These are phyloP conservation scores for Zea luxurians DNA, from an alignment of 176 grass and related monocot species.

Conservation along the genomic window DNA sequence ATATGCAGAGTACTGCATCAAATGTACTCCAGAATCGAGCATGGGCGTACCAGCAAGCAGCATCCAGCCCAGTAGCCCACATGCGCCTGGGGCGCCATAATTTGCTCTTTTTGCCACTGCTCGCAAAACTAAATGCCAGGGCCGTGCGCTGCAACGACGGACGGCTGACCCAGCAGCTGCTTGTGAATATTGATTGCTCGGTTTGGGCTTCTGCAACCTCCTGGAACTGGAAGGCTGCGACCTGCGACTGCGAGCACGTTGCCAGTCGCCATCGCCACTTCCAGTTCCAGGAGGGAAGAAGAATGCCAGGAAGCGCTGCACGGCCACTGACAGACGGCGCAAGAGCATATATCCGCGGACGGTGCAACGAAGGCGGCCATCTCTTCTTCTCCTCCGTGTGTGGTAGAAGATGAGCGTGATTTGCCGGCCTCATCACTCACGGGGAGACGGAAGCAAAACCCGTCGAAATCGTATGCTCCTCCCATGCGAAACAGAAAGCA, in stretches of 20 bases:
- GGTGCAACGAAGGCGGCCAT: not conserved
- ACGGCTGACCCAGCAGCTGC: no score
- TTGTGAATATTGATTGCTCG: not conserved
- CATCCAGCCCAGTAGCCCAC: no score
- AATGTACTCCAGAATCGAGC: no score
- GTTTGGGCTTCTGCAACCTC: no score
- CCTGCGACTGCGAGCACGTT: no score
- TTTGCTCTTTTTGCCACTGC: no score
- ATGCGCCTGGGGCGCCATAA: no score
- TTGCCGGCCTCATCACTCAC: not conserved
- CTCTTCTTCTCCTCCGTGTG: not conserved
- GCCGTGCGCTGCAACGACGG: not conserved
- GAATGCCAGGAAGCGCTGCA: not conserved
- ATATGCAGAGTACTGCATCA: no score
- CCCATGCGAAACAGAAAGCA: not conserved
- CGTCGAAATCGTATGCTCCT: slow-evolving; percentile 2
- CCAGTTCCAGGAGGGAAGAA: not conserved
- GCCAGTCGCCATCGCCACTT: no score
- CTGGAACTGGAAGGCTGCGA: no score
- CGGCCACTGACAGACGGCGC: not conserved
- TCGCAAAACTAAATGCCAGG: no score
- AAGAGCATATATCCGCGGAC: not conserved
- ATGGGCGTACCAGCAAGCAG: no score
- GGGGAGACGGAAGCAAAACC: not conserved
- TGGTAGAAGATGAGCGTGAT: not conserved